Evolutionary conservation across 2,329 filamentous ascomycete genomes (phyloP).

Genomic region (Fusarium chlamydosporum): DNA sequence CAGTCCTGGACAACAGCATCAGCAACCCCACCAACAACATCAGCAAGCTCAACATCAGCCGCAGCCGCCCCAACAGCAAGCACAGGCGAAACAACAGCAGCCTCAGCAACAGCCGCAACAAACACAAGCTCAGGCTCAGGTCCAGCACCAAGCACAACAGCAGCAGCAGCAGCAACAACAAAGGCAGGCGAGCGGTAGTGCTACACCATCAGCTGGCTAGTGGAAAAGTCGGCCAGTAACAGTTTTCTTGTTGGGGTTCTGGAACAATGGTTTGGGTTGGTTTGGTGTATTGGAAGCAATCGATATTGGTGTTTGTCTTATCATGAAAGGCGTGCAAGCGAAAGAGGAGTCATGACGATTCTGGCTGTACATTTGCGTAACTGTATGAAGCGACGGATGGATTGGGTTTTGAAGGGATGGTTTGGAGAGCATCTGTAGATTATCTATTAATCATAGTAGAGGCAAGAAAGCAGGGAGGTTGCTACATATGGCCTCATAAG

Average conservation of each 20-base stretch:
- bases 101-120: constrained; percentile 38
- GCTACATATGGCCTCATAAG: constrained; percentile 25
- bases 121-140: constrained; percentile 12
- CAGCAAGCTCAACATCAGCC: constrained; percentile 46
- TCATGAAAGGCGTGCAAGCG: constrained; percentile 40
- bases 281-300: constrained; percentile 30
- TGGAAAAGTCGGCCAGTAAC: constrained; percentile 31
- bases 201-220: constrained; percentile 55
- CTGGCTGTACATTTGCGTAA: constrained; percentile 28
- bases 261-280: constrained; percentile 20
- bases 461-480: constrained; percentile 23
- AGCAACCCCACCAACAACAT: constrained; percentile 47
- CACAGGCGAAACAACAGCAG: constrained; percentile 39
- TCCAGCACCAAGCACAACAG: constrained; percentile 29
- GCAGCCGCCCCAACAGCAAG: constrained; percentile 26
- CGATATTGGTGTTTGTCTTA: constrained; percentile 34
- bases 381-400: constrained; percentile 30
- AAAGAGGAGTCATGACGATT: constrained; percentile 30
- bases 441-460: constrained; percentile 45
- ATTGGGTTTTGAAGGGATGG: constrained; percentile 27
- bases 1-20: constrained; percentile 50
- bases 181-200: constrained; percentile 59
- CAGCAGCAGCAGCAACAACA: constrained; percentile 50
- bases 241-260: constrained; percentile 33
- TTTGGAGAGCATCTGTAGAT: constrained; percentile 40